Percentiles rank a stretch among this genome's conserved stretches.
phyloP scores from a whole-genome alignment of 2,329 filamentous ascomycete genomes.

The Zasmidium cellare region DNA sequence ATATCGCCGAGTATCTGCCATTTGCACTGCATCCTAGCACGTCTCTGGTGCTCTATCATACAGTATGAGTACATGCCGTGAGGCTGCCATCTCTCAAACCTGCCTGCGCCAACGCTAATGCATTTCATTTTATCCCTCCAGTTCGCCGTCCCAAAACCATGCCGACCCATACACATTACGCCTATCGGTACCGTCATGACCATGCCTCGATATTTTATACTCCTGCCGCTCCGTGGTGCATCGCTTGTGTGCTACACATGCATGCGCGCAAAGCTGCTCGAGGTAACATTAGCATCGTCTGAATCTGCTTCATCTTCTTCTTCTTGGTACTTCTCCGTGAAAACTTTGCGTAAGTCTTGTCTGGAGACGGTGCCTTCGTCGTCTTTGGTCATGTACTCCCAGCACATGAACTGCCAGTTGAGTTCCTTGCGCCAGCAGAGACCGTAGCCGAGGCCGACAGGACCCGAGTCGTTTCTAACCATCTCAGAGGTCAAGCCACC shows the following conservation, averaged over 20 bases:
- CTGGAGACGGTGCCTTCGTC: slow-evolving; percentile 24
- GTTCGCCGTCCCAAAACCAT: slow-evolving; percentile 1
- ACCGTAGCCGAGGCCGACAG: slow-evolving; percentile 53
- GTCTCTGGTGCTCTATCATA: slow-evolving; percentile 12
- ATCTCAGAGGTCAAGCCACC: slow-evolving; percentile 79
- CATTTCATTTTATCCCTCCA: slow-evolving; percentile 9
- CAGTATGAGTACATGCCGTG: slow-evolving; percentile 17
- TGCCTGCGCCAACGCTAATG: slow-evolving; percentile 20
- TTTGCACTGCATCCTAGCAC: neutral
- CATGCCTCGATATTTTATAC: slow-evolving; percentile 33
- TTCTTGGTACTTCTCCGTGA: slow-evolving; percentile 24
- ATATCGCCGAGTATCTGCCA: neutral
- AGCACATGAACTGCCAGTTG: slow-evolving; percentile 82
- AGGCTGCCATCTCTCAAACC: slow-evolving; percentile 5
- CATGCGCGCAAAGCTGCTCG: slow-evolving; percentile 38
- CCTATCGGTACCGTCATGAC: slow-evolving; percentile 19
- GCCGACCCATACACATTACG: slow-evolving; percentile 5
- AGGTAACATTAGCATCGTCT: slow-evolving; percentile 32
- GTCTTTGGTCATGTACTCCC: slow-evolving; percentile 57
- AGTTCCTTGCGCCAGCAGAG: slow-evolving; percentile 70
- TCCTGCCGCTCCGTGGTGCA: slow-evolving; percentile 31
- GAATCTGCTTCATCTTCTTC: slow-evolving; percentile 19
- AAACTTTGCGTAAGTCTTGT: slow-evolving; percentile 23
- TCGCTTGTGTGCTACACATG: slow-evolving; percentile 37
- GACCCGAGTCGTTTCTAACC: slow-evolving; percentile 36